Evolutionary conservation across 2,329 filamentous ascomycete species (phyloP), one percentile per base, ranked within the genome.

Genomic region (Pyrenophora seminiperda): DNA sequence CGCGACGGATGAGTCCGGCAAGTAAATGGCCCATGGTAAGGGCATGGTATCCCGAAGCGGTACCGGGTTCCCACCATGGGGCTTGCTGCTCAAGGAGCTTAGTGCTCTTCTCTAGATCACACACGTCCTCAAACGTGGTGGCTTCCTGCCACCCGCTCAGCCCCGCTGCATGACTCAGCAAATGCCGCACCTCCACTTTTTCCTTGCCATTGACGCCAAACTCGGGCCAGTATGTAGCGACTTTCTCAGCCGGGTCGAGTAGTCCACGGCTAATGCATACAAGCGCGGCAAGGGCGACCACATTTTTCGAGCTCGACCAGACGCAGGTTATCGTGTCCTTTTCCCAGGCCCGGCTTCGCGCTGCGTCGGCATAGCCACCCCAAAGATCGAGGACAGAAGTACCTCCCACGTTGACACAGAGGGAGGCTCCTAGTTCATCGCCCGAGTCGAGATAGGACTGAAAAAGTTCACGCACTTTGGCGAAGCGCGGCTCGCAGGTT

Each of bases 161-260:
- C 5, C 60, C 60, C 4, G 41, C 51, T 2, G 60, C 46, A 15
- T 63, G 54, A 13, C 47, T 53, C 4, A 63, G 42, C 7, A 62
- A 9, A 19, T 63, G 60, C 1, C 58, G 48, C 3, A 63, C 53
- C 30, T 57, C 37, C 7, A 62, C 41, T 0, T 52, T 34, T 40
- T 57, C 32, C 11, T 63, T 63, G 0, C 58, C 56, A 7, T 60
- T 60, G 5, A n/a, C 54, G 1, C 22, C 49, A 17, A 63, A 63
- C 32, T 60, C 60, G 10, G 60, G 58, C 60, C 58, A 63, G 54
- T 63, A 63, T 19, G 49, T 60, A 1, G 50, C 30, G 2, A 60
- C 56, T 17, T 57, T 62, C 27, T 58, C 56, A 18, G 41, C 44
- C 3, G 60, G 54, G 13, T 60, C 50, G 1, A 63, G 39, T 1